phyloP scores from a whole-genome alignment of 2,329 filamentous ascomycete species.

The Diaporthe vaccinii region DNA sequence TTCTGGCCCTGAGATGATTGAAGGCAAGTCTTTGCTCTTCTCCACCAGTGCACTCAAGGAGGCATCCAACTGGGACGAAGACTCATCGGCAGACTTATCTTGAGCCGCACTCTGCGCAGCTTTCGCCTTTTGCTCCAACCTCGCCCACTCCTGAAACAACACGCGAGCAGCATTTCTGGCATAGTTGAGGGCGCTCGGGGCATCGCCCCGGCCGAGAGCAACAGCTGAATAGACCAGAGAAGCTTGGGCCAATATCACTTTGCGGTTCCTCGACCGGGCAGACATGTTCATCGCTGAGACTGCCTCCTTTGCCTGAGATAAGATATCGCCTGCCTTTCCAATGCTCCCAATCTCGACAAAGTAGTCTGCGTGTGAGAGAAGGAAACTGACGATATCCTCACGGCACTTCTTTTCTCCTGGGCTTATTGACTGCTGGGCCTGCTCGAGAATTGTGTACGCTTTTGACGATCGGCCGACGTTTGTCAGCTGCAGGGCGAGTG shows the following conservation, averaged over 20 bases:
- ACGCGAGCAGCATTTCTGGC: slow-evolving; percentile 70
- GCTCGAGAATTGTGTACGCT: slow-evolving; percentile 59
- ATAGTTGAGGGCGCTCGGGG: slow-evolving; percentile 69
- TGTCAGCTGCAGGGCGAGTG: slow-evolving; percentile 66
- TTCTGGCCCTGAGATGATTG: slow-evolving; percentile 67
- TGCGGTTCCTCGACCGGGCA: slow-evolving; percentile 52
- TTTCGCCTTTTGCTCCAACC: slow-evolving; percentile 58
- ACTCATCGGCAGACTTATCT: slow-evolving; percentile 23
- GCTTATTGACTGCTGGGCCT: slow-evolving; percentile 47
- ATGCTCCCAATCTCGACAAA: slow-evolving; percentile 75
- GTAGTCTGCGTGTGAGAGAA: slow-evolving; percentile 82
- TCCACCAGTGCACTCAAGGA: slow-evolving; percentile 43
- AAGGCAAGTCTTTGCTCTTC: slow-evolving; percentile 43
- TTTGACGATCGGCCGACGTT: slow-evolving; percentile 65
- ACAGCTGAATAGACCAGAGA: slow-evolving; percentile 75
- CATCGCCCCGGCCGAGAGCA: slow-evolving; percentile 72
- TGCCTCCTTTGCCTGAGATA: slow-evolving; percentile 57
- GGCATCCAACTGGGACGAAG: slow-evolving; percentile 25
- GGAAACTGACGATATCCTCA: slow-evolving; percentile 65
- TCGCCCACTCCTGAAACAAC: slow-evolving; percentile 69
- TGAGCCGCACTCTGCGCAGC: slow-evolving; percentile 47
- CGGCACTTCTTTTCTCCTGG: slow-evolving; percentile 46
- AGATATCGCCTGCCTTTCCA: slow-evolving; percentile 67
- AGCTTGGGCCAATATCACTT: slow-evolving; percentile 70
- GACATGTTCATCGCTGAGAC: slow-evolving; percentile 42